Conservation (phyloP, 768 basidiomycete genomes). For the Suillus decipiens region DNA sequence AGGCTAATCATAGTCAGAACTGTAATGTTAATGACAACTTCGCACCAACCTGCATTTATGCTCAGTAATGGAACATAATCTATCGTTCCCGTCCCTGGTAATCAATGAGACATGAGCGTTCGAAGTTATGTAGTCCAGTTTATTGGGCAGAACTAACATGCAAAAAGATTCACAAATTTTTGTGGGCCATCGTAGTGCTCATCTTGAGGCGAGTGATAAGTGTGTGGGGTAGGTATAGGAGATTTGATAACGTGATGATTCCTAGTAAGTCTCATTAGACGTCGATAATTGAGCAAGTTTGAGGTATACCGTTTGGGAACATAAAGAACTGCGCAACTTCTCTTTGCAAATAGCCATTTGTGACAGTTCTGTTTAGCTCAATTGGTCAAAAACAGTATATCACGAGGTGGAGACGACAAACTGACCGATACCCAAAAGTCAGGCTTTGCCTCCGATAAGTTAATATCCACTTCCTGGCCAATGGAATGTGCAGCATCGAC, state of each 20-base stretch:
- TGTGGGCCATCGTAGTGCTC: constrained; percentile 28
- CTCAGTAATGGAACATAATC: constrained; percentile 57
- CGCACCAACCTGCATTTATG: constrained; percentile 48
- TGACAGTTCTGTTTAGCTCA: constrained; percentile 62
- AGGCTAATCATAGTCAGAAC: constrained; percentile 43
- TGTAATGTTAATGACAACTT: background rate
- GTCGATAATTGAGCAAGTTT: no score
- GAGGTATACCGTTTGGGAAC: constrained; percentile 65
- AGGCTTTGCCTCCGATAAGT: constrained; percentile 54
- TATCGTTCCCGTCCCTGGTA: constrained; percentile 63
- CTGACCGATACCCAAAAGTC: constrained; percentile 81
- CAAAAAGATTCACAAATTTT: constrained; percentile 53
- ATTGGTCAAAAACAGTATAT: background rate
- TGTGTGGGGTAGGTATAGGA: constrained; percentile 55
- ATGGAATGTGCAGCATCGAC: constrained; percentile 82
- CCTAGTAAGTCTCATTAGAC: no score
- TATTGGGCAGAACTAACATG: constrained; percentile 41
- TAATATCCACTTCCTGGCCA: constrained; percentile 66
- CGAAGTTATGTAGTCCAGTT: no score
- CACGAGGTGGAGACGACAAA: constrained; percentile 6
- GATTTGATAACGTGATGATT: constrained; percentile 66
- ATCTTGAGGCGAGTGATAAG: constrained; percentile 51
- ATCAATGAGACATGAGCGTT: background rate
- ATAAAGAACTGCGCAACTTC: constrained; percentile 71
- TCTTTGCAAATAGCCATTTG: constrained; percentile 80